Evolutionary conservation across 441 rosid species (phyloP), one percentile per base, ranked within the genome.

Genomic region (Bocquillonia castaneifolia): DNA sequence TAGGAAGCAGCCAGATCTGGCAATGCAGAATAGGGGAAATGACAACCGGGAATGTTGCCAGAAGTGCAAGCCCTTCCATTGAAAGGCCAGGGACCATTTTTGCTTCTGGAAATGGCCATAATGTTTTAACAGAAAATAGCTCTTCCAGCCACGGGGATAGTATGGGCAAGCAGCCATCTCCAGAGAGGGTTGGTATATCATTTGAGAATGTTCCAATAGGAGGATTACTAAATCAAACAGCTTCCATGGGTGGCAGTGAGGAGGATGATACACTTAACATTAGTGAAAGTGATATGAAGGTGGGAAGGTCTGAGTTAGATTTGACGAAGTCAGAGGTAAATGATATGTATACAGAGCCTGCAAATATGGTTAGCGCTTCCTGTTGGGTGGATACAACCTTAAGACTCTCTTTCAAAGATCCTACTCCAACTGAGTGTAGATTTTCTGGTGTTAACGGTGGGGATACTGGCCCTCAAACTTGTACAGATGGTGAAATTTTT

Each of bases 371-470:
- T 61, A 66, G 31, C 66, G 62, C 84, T 36, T 70, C 64, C 18
- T 63, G 63, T 48, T 72, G 79, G 73, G 69, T 54, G 48, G 77
- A 85, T 70, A 66, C 79, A n/a, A 73, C 79, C 59, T 55, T 74
- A 76, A 72, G 70, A 59, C 74, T 80, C 70, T 73, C 84, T 78
- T 73, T 67, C 40, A 68, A 75, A 67, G 72, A 76, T 69, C 39
- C 54, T 73, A 66, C 40, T 64, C 72, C 68, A 66, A 53, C 64
- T 26, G 79, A 71, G 63, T 67, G 26, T 67, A 64, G 59, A 42
- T 68, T 39, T 63, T 64, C 69, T 71, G 52, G 47, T 50, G 32
- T 44, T 42, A 63, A 58, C 36, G 20, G 29, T 65, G 47, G 36
- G 65, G 71, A 77, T 66, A 61, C 68, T 83, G 78, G 78, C 62